These are phyloP conservation scores for Colletotrichum sp. DNA, from an alignment of 2,329 filamentous ascomycete genomes.

Conservation along the genomic window DNA sequence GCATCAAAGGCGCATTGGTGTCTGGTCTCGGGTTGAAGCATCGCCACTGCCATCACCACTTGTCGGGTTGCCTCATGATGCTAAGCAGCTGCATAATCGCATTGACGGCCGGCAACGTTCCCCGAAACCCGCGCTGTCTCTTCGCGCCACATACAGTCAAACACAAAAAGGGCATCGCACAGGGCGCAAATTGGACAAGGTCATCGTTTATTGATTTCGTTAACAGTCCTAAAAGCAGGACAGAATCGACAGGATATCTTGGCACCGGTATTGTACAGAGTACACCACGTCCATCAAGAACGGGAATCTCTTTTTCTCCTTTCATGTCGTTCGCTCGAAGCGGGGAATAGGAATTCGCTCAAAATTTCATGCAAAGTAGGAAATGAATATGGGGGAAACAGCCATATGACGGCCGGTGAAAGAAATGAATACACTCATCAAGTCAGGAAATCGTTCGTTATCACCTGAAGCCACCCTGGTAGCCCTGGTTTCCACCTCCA, in stretches of 20 bases:
- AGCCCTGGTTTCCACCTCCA: constrained; percentile 11
- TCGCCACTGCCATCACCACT: neutral
- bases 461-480: constrained; percentile 17
- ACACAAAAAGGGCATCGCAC: neutral
- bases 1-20: neutral
- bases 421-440: neutral
- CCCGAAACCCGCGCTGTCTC: neutral
- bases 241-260: constrained; percentile 1
- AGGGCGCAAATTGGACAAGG: neutral
- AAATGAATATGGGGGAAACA: neutral
- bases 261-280: neutral
- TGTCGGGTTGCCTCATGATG: neutral
- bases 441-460: neutral
- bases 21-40: neutral
- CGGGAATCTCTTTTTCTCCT: neutral
- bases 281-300: neutral
- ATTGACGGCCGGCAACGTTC: neutral
- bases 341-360: neutral
- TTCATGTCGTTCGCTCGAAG: neutral
- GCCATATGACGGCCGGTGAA: neutral
- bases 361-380: neutral
- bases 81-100: neutral
- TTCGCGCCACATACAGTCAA: neutral
- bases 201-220: neutral
- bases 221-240: neutral